These are phyloP conservation scores for Hymenochaete sp. DNA, from an alignment of 1,284 basidiomycete genomes.

Conservation along the genomic window DNA sequence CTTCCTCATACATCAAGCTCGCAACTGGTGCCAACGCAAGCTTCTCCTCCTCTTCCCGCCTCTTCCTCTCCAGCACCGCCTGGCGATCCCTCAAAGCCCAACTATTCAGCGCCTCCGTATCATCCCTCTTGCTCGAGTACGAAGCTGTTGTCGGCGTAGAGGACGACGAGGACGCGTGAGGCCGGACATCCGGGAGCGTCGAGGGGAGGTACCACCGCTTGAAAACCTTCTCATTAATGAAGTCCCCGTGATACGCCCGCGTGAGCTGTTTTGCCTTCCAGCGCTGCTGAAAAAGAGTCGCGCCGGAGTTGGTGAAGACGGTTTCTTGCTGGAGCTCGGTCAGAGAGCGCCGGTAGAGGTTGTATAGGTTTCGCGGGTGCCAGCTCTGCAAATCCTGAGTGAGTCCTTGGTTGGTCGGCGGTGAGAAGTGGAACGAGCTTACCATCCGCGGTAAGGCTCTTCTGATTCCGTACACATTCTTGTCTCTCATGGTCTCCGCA, in stretches of 20 bases:
- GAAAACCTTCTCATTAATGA: constrained; percentile 88
- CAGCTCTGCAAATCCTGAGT: constrained; percentile 55
- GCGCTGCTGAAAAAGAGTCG: constrained; percentile 86
- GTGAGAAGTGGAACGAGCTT: background rate
- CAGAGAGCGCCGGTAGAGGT: constrained; percentile 60
- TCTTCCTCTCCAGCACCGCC: constrained; percentile 38
- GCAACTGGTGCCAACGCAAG: constrained; percentile 73
- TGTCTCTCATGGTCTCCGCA: constrained; percentile 24
- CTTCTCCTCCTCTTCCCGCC: constrained; percentile 44
- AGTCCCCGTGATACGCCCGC: constrained; percentile 94
- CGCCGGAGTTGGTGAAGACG: constrained; percentile 49
- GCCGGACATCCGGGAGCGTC: constrained; percentile 79
- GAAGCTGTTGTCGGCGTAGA: no score
- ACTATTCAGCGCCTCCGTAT: constrained; percentile 39
- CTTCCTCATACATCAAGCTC: constrained; percentile 85
- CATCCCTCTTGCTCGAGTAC: constrained; percentile 32
- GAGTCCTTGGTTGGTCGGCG: no score
- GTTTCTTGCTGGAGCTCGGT: constrained; percentile 39
- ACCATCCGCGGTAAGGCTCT: constrained; percentile 25
- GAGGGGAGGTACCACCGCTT: constrained; percentile 92
- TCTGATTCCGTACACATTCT: constrained; percentile 22
- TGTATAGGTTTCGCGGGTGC: constrained; percentile 72
- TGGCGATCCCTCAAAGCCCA: constrained; percentile 48
- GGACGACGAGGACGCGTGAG: constrained; percentile 29
- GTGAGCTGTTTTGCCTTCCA: constrained; percentile 88